Conservation (phyloP, 1,284 basidiomycete species). For the Porogramme epimiltina region DNA sequence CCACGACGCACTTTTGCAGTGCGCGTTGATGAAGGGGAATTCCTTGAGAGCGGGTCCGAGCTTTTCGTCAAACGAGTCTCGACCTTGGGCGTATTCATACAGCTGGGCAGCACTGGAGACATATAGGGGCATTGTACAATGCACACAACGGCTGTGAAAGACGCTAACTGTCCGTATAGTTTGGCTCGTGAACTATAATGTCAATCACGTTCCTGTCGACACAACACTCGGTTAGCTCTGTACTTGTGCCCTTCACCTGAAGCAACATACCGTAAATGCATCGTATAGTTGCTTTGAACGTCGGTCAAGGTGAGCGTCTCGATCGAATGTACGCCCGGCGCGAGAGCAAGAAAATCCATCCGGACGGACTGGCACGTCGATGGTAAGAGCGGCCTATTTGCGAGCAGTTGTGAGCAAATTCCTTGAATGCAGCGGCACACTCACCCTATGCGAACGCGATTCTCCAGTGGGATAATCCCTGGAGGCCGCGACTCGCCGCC, state of each 20-base stretch:
- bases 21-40: constrained; percentile 96
- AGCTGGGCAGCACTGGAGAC: too few species aligned
- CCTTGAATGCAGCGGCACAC: constrained; percentile 29
- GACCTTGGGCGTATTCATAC: constrained; percentile 99
- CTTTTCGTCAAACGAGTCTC: constrained; percentile 98
- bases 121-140: too few species aligned
- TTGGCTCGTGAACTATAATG: constrained; percentile 60
- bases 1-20: too few species aligned
- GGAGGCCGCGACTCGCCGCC: constrained; percentile 42
- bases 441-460: constrained; percentile 80
- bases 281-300: constrained; percentile 68
- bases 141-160: too few species aligned
- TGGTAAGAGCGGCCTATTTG: constrained; percentile 70
- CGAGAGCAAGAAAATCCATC: constrained; percentile 82
- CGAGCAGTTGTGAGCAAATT: not conserved
- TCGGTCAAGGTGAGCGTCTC: constrained; percentile 76
- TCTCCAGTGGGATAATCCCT: constrained; percentile 79
- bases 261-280: constrained; percentile 66
- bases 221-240: not conserved
- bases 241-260: not conserved
- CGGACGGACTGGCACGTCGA: constrained; percentile 85
- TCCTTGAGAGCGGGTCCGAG: constrained; percentile 91
- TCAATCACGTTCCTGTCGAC: constrained; percentile 61
- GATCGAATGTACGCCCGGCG: constrained; percentile 79
- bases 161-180: not conserved